These are phyloP conservation scores for Pyrrhoderma lamaoense DNA, from an alignment of 1,284 basidiomycete species.

Conservation along the genomic window DNA sequence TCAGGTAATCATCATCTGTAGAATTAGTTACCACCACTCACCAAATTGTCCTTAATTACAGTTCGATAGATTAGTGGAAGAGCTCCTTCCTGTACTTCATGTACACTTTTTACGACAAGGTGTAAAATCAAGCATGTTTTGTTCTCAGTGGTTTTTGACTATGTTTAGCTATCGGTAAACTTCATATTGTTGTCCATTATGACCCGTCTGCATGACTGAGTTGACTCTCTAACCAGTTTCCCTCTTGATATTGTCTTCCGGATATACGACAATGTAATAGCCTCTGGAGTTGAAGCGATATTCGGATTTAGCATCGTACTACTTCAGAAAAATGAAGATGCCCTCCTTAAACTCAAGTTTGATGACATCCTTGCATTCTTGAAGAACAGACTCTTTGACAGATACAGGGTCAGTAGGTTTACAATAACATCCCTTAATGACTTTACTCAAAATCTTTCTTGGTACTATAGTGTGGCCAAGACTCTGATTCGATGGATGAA, in stretches of 20 bases:
- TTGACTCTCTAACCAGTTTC: constrained; percentile 52
- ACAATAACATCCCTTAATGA: background rate
- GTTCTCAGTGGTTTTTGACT: constrained; percentile 97
- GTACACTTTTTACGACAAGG: constrained; percentile 90
- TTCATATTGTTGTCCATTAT: background rate
- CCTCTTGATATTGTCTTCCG: constrained; percentile 91
- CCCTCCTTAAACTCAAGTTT: constrained; percentile 73
- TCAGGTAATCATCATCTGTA: constrained; percentile 10
- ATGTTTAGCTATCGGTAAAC: constrained; percentile 87
- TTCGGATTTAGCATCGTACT: constrained; percentile 92
- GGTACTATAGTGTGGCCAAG: constrained; percentile 25
- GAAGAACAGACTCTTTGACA: constrained; percentile 77
- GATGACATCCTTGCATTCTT: constrained; percentile 82
- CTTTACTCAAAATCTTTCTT: constrained; percentile 15
- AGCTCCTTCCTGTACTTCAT: constrained; percentile 84
- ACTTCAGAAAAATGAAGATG: constrained; percentile 82
- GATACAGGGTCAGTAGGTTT: constrained; percentile 50
- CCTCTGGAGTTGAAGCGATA: constrained; percentile 94
- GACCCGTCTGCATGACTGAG: background rate
- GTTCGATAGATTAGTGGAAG: constrained; percentile 94
- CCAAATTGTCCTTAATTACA: constrained; percentile 28
- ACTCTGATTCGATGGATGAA: constrained; percentile 22
- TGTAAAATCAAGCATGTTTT: constrained; percentile 95
- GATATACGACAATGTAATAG: constrained; percentile 92
- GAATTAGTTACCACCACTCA: background rate